A percentile compares a stretch with the other conserved stretches of the same genome.
Evolutionary conservation across 2,329 filamentous ascomycete species (phyloP).

Genomic region (Fusarium nurragi): DNA sequence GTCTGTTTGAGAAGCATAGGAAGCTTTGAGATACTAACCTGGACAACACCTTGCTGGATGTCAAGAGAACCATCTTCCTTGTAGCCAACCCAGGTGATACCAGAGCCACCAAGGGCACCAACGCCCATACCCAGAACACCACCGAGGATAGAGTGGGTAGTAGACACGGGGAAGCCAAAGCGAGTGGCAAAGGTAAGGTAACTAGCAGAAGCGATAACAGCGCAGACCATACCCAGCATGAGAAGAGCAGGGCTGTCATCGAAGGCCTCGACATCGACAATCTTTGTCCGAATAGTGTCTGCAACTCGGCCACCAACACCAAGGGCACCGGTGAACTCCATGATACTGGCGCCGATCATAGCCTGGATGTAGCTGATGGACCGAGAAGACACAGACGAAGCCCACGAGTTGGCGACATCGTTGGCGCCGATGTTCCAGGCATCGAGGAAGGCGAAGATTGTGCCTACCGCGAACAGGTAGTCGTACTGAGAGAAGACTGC

Average conservation of each 20-base stretch:
- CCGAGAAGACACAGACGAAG: conserved; percentile 76
- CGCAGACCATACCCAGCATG: conserved; percentile 68
- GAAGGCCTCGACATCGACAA: conserved; percentile 62
- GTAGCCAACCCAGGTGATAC: conserved; percentile 64
- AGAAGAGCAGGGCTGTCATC: conserved; percentile 59
- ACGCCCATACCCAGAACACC: conserved; percentile 69
- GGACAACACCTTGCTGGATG: conserved; percentile 63
- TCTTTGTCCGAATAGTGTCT: conserved; percentile 69
- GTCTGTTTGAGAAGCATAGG: background rate
- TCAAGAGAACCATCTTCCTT: conserved; percentile 49
- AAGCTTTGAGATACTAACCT: conserved; percentile 41
- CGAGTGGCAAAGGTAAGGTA: conserved; percentile 67
- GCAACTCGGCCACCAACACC: conserved; percentile 69
- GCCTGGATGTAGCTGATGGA: conserved; percentile 70
- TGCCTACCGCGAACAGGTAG: conserved; percentile 71
- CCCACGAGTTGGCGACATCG: conserved; percentile 82
- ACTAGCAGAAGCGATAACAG: conserved; percentile 60
- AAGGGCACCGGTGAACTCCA: conserved; percentile 70
- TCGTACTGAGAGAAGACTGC: conserved; percentile 60
- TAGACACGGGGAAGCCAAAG: conserved; percentile 67
- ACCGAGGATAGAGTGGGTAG: conserved; percentile 69
- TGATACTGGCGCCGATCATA: conserved; percentile 65
- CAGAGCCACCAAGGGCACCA: conserved; percentile 60
- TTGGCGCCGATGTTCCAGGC: conserved; percentile 71
- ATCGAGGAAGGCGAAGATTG: conserved; percentile 72